Evolutionary conservation across 306 rosid species (phyloP), one percentile per base, ranked within the genome.

Genomic region (Rosa multiflora): DNA sequence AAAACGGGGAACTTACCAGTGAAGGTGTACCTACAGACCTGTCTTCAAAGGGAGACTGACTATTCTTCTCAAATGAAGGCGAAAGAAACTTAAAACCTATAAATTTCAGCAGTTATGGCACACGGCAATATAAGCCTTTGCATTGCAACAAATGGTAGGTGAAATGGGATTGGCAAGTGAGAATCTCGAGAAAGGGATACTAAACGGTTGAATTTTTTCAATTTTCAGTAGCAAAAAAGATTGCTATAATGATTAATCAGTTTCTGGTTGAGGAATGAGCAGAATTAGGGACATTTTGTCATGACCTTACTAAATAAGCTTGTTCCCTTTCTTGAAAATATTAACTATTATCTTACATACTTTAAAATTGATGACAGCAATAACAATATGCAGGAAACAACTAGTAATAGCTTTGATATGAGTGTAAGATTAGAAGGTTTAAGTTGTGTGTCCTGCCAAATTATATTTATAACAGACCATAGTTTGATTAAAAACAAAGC

Each of bases 131-230:
- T 26, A 74, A 73, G 79, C 61, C 70, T 74, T 80, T 67, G 70
- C 79, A 80, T 26, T 55, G 61, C 75, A 67, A 67, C 83, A 80
- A 67, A 67, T 80, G 83, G 58, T 29, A 7, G 51, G 79, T 66
- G 70, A 37, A 66, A 66, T 17, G 5, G 23, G 63, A 55, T 64
- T 23, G 35, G 69, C 29, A 18, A 67, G 78, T 6, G 23, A 73
- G 18, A 42, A 32, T 73, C 51, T 8, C n/a, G 2, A 80, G 47
- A 43, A 80, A 55, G 8, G 76, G 61, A 17, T 58, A 21, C 20
- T 11, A 15, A 52, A 17, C 52, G 58, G n/a, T 52, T 52, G 58
- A 15, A 6, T 52, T 52, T 15, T 15, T 17, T 15, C 58, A 6
- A 17, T 17, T 52, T 21, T 48, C 11, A 10, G 52, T 32, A 11